Evolutionary conservation across 2,329 filamentous ascomycete species (phyloP).

Genomic region (Hymenoscyphus infarciens): DNA sequence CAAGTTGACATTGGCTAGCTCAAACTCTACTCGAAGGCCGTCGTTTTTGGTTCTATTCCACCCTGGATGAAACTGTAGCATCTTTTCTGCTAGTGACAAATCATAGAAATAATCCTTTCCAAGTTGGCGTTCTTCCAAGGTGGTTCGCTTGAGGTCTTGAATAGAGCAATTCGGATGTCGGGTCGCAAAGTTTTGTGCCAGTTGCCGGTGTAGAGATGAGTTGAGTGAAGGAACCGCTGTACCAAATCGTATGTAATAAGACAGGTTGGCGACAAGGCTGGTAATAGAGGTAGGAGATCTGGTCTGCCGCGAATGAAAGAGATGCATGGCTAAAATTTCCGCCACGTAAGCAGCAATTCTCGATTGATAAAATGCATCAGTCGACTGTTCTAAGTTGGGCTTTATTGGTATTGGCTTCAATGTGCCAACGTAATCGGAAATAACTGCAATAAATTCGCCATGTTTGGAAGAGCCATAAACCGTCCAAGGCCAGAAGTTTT

Average conservation of each 20-base stretch:
- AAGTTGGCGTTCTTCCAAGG: constrained; percentile 60
- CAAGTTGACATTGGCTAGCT: constrained; percentile 83
- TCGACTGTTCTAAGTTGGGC: constrained; percentile 47
- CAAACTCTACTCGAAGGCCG: constrained; percentile 79
- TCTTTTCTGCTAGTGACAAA: constrained; percentile 66
- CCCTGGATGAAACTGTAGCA: constrained; percentile 72
- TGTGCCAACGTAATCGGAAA: constrained; percentile 65
- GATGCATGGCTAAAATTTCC: constrained; percentile 85
- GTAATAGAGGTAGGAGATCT: constrained; percentile 66
- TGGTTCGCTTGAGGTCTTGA: constrained; percentile 76
- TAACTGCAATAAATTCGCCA: constrained; percentile 65
- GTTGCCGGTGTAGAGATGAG: constrained; percentile 76
- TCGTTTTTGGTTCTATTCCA: constrained; percentile 68
- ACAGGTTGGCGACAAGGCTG: constrained; percentile 68
- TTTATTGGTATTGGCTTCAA: constrained; percentile 51
- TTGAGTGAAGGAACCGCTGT: constrained; percentile 82
- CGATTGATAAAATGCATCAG: constrained; percentile 54
- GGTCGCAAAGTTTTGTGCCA: constrained; percentile 77
- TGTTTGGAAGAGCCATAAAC: constrained; percentile 77
- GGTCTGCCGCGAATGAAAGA: constrained; percentile 79
- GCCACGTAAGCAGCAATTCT: constrained; percentile 77
- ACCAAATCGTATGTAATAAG: constrained; percentile 76
- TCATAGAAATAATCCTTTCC: constrained; percentile 84
- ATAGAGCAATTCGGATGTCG: constrained; percentile 72
- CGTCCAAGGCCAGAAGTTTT: constrained; percentile 95